Conservation (phyloP, 75 land plant species). For the Cupressus sempervirens region DNA sequence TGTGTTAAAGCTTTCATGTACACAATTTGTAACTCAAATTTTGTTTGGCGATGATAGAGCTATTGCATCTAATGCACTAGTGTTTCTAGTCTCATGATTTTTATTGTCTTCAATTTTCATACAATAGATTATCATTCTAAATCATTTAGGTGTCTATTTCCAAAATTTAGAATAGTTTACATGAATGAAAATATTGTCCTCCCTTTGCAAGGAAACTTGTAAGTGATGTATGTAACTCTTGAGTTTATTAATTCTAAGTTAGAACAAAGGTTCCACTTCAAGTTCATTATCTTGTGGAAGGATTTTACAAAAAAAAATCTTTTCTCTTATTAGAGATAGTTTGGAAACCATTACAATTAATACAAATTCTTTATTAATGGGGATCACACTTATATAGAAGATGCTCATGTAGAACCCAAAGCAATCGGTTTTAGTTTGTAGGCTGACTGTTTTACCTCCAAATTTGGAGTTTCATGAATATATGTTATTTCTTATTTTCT, state of each 20-base stretch:
- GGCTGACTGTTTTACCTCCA: not conserved
- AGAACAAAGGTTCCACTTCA: not conserved
- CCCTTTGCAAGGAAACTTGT: constrained; percentile 15
- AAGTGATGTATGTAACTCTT: constrained; percentile 2
- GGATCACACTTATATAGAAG: not conserved
- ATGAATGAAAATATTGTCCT: constrained; percentile 16
- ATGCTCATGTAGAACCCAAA: not conserved
- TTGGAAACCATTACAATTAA: not conserved
- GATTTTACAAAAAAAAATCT: not conserved
- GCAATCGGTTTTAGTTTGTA: not conserved
- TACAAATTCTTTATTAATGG: not conserved
- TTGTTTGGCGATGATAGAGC: not conserved
- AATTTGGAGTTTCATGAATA: no score
- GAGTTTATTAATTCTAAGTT: constrained; percentile 9
- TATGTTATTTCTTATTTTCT: no score
- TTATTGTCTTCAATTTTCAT: not conserved
- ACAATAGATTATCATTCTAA: constrained; percentile 6
- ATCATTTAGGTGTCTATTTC: constrained; percentile 15
- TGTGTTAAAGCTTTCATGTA: not conserved
- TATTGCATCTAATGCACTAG: not conserved
- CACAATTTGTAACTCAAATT: not conserved
- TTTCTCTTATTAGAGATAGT: no score
- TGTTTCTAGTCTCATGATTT: not conserved
- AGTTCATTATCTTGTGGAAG: constrained; percentile 2
- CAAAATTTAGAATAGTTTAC: constrained; percentile 15